Evolutionary conservation across 768 basidiomycete genomes (phyloP).

Genomic region (Leccinum ochraceum): DNA sequence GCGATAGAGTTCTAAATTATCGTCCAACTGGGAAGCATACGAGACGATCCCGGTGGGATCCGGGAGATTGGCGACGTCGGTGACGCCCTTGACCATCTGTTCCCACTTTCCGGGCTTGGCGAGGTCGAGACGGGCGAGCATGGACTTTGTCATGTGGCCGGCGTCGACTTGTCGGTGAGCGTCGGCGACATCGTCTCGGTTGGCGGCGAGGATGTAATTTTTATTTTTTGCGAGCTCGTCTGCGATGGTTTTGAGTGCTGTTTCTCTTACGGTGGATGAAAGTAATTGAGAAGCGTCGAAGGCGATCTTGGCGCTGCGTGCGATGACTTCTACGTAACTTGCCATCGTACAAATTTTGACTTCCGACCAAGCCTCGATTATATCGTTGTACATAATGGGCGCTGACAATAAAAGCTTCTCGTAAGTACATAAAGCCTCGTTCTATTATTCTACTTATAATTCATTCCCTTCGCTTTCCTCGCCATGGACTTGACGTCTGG

Average conservation of each 20-base stretch:
- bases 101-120: slow-evolving; percentile 86
- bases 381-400: too few relatives aligned
- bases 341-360: not conserved
- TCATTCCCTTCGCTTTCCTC: slow-evolving; percentile 4
- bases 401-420: not conserved
- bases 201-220: slow-evolving; percentile 74
- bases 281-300: slow-evolving; percentile 89
- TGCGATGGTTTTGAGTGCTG: slow-evolving; percentile 71
- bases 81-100: slow-evolving; percentile 87
- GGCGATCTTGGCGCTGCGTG: slow-evolving; percentile 75
- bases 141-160: slow-evolving; percentile 79
- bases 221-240: slow-evolving; percentile 64
- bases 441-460: slow-evolving; percentile 13
- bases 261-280: slow-evolving; percentile 61
- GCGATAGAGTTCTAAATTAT: slow-evolving; percentile 84
- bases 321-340: slow-evolving; percentile 55
- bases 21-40: slow-evolving; percentile 90
- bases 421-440: too few relatives aligned
- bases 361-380: too few relatives aligned
- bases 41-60: slow-evolving; percentile 86
- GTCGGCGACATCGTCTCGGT: slow-evolving; percentile 78
- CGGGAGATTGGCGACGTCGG: slow-evolving; percentile 81
- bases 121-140: slow-evolving; percentile 87
- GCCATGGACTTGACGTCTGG: slow-evolving; percentile 25
- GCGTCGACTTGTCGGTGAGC: slow-evolving; percentile 77